Conservation (phyloP, 1,139 yeast species). For the Neolecta irregularis region DNA sequence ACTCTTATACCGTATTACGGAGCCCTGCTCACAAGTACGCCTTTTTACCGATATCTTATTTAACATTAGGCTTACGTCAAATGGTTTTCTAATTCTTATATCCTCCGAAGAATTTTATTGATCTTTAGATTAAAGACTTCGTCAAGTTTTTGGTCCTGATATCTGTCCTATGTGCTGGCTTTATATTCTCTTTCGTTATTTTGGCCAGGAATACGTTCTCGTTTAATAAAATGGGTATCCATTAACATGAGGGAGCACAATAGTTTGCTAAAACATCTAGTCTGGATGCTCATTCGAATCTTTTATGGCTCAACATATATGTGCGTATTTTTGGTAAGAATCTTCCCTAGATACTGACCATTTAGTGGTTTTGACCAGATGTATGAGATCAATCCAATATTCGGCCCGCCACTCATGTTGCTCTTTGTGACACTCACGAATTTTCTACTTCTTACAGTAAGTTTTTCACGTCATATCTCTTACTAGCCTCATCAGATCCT, state of each 20-base stretch:
- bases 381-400: conserved; percentile 20
- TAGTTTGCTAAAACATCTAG: conserved; percentile 20
- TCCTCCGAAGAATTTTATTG: too few relatives aligned
- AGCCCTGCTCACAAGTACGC: too few relatives aligned
- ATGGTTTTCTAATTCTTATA: too few relatives aligned
- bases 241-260: conserved; percentile 1
- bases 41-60: too few relatives aligned
- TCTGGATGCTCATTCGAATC: conserved; percentile 24
- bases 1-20: conserved; percentile 25
- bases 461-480: too few relatives aligned
- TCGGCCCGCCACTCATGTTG: conserved; percentile 24
- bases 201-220: conserved; percentile 21
- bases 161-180: conserved; percentile 23
- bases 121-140: conserved; percentile 23
- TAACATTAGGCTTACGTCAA: too few relatives aligned
- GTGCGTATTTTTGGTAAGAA: too few relatives aligned
- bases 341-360: too few relatives aligned
- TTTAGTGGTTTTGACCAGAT: conserved; percentile 25
- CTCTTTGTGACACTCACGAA: conserved; percentile 18
- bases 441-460: conserved; percentile 22
- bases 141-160: conserved; percentile 23
- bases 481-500: too few relatives aligned
- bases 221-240: conserved; percentile 9
- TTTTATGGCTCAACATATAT: conserved; percentile 23
- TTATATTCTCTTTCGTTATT: conserved; percentile 23